Evolutionary conservation across 1,284 basidiomycete genomes (phyloP).

Genomic region (Sanghuangporus baumii): DNA sequence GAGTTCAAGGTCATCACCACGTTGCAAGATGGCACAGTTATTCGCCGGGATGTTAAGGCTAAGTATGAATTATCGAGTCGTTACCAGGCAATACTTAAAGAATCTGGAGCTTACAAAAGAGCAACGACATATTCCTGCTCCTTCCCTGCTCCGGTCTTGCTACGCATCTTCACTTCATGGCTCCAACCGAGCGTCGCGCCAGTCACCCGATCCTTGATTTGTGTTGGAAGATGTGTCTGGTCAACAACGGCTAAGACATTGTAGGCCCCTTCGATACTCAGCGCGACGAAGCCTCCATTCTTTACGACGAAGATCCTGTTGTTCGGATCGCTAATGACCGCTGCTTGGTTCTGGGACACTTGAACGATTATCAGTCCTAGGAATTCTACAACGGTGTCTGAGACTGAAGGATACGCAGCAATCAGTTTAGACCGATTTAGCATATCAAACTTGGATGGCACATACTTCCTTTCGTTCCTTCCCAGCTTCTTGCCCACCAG

Average conservation of each 20-base stretch:
- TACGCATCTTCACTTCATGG: constrained; percentile 71
- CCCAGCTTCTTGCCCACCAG: constrained; percentile 73
- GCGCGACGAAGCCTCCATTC: constrained; percentile 71
- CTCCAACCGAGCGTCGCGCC: constrained; percentile 55
- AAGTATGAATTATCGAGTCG: neutral
- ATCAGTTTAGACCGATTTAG: neutral
- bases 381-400: constrained; percentile 74
- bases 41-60: constrained; percentile 78
- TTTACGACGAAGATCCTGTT: constrained; percentile 78
- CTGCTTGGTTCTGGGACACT: constrained; percentile 76
- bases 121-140: constrained; percentile 68
- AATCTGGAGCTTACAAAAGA: constrained; percentile 48
- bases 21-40: constrained; percentile 77
- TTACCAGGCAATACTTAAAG: neutral
- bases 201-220: constrained; percentile 58
- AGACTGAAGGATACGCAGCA: constrained; percentile 39
- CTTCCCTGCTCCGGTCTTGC: constrained; percentile 37
- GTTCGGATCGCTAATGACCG: constrained; percentile 73
- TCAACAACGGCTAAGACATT: constrained; percentile 73
- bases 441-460: constrained; percentile 14
- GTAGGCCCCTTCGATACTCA: constrained; percentile 68
- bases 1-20: constrained; percentile 72
- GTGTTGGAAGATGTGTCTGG: constrained; percentile 64
- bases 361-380: constrained; percentile 73
- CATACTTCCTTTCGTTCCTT: constrained; percentile 62